Evolutionary conservation across 257 asterid species (phyloP).

Genomic region (Nicotiana sylvestris): DNA sequence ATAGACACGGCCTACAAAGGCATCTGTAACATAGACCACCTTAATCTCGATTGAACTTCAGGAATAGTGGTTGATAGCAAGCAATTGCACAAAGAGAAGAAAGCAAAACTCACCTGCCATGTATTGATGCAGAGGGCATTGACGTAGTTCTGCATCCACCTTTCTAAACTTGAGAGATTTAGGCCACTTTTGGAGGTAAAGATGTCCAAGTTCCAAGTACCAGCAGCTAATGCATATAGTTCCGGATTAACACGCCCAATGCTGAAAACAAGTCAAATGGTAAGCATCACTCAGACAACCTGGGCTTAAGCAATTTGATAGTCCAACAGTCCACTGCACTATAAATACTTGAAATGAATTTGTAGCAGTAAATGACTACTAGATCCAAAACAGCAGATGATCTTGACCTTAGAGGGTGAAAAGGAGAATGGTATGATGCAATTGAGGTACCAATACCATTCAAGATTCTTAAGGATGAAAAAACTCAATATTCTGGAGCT

Average conservation of each 20-base stretch:
- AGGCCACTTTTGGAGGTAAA: slow-evolving; percentile 26
- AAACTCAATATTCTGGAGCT: not conserved
- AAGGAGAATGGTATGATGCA: not conserved
- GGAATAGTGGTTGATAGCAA: not conserved
- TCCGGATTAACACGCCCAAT: slow-evolving; percentile 86
- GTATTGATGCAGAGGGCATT: slow-evolving; percentile 90
- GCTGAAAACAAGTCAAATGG: slow-evolving; percentile 41
- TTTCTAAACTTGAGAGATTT: slow-evolving; percentile 36
- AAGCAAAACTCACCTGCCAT: slow-evolving; percentile 70
- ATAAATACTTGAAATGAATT: not conserved
- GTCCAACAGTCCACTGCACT: not conserved
- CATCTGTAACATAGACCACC: not conserved
- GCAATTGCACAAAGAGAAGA: not conserved
- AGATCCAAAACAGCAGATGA: not conserved
- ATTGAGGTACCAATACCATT: not conserved
- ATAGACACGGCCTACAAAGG: not conserved
- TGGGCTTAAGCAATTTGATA: not conserved
- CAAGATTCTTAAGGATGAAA: not conserved
- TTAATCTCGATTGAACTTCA: not conserved
- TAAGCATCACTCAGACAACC: not conserved
- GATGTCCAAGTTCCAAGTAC: slow-evolving; percentile 41
- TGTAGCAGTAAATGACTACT: not conserved
- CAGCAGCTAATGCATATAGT: slow-evolving; percentile 70
- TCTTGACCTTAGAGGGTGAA: not conserved
- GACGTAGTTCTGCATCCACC: slow-evolving; percentile 65